Evolutionary conservation across 805 yeast genomes (phyloP).

Genomic region (Saturnispora sanitii): DNA sequence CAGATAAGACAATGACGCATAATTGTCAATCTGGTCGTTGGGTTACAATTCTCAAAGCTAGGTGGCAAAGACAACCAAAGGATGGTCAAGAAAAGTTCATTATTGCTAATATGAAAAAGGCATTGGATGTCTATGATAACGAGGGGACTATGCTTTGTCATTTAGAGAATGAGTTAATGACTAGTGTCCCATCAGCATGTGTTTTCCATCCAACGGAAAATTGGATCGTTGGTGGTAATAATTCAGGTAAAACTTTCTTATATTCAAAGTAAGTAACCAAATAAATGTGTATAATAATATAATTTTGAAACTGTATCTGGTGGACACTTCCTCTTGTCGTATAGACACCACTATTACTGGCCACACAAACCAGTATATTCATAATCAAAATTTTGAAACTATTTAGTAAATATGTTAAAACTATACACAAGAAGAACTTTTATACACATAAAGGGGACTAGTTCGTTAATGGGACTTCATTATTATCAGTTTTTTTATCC

Average conservation of each 20-base stretch:
- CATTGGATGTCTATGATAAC: constrained; percentile 71
- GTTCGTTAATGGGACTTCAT: constrained; percentile 10
- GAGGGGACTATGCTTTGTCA: constrained; percentile 74
- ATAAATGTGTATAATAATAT: not conserved
- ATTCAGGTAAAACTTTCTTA: constrained; percentile 80
- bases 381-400: no score
- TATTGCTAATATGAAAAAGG: constrained; percentile 89
- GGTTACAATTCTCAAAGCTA: constrained; percentile 85
- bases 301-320: no score
- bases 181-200: constrained; percentile 90
- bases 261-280: constrained; percentile 23
- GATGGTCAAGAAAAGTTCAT: constrained; percentile 76
- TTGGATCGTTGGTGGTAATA: constrained; percentile 91
- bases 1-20: constrained; percentile 59
- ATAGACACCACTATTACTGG: no score
- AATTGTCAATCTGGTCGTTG: constrained; percentile 96
- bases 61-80: constrained; percentile 68
- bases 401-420: no score
- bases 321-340: no score
- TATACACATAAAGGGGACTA: no score
- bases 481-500: constrained; percentile 30
- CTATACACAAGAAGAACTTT: no score
- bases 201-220: constrained; percentile 76
- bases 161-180: constrained; percentile 44
- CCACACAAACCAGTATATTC: no score